phyloP scores from a whole-genome alignment of 306 rosid species.

The Cucumis melo region DNA sequence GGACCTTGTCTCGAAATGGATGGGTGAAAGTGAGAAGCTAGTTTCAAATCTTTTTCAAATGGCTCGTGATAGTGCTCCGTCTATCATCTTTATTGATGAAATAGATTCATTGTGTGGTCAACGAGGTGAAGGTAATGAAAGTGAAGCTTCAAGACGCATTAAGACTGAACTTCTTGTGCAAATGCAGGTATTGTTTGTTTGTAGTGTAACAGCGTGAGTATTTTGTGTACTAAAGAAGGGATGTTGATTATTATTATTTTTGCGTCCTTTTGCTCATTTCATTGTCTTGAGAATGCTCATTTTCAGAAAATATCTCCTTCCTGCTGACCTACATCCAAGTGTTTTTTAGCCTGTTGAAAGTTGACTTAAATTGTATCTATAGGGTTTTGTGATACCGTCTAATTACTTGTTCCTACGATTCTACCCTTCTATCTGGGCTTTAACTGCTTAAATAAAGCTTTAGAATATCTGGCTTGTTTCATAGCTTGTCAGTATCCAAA shows the following conservation, averaged over 20 bases:
- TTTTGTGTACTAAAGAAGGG: neutral
- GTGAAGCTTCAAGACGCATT: constrained; percentile 98
- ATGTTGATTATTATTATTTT: neutral
- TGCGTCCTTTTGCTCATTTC: neutral
- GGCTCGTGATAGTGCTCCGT: constrained; percentile 99
- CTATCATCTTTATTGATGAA: constrained; percentile 93
- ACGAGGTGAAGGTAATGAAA: constrained; percentile 99
- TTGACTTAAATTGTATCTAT: neutral
- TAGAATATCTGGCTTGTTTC: neutral
- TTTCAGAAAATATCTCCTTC: neutral
- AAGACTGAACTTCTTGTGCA: constrained; percentile 98
- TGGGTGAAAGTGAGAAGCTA: constrained; percentile 99
- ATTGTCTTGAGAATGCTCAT: neutral
- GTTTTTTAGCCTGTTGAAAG: neutral
- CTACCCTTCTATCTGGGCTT: neutral
- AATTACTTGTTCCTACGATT: neutral
- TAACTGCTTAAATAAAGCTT: neutral
- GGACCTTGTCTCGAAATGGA: constrained; percentile 97
- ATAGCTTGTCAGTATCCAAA: neutral
- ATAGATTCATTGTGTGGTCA: constrained; percentile 94
- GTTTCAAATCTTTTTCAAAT: constrained; percentile 93
- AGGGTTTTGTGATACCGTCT: neutral
- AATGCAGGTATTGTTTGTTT: constrained; percentile 71
- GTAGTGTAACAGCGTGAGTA: neutral
- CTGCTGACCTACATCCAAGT: neutral